phyloP scores from a whole-genome alignment of 2,329 filamentous ascomycete species.

The Sarocladium kiliense region DNA sequence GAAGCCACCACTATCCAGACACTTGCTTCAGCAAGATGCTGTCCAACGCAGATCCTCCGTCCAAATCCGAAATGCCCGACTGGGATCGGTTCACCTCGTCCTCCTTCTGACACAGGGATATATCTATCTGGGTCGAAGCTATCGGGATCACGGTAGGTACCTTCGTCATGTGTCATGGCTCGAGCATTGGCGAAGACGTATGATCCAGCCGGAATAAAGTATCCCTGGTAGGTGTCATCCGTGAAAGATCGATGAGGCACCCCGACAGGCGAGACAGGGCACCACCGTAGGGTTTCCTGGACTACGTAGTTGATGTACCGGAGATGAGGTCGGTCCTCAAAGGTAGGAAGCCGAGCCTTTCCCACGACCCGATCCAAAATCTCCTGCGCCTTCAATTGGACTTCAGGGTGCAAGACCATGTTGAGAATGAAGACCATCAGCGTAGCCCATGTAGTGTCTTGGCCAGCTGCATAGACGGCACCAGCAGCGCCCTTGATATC shows the following conservation, averaged over 20 bases:
- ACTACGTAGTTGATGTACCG: constrained; percentile 40
- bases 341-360: constrained; percentile 36
- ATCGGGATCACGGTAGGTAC: constrained; percentile 34
- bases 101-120: constrained; percentile 26
- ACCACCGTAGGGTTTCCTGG: constrained; percentile 40
- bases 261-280: constrained; percentile 40
- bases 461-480: constrained; percentile 42
- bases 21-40: constrained; percentile 41
- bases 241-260: constrained; percentile 49
- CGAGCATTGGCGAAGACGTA: constrained; percentile 36
- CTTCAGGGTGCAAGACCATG: constrained; percentile 33
- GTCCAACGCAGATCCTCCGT: constrained; percentile 43
- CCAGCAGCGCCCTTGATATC: constrained; percentile 46
- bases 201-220: constrained; percentile 51
- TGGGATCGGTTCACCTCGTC: constrained; percentile 38
- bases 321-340: constrained; percentile 37
- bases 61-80: constrained; percentile 48
- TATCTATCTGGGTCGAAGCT: constrained; percentile 43
- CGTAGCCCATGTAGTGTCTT: constrained; percentile 39
- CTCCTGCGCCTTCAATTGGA: constrained; percentile 40
- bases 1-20: constrained; percentile 36
- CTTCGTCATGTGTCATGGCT: constrained; percentile 38
- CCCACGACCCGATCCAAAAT: constrained; percentile 44
- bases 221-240: constrained; percentile 52
- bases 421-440: constrained; percentile 40